Evolutionary conservation across 352 stramenopile genomes (phyloP), one percentile per base, ranked within the genome.

Genomic region (Blastocystis sp.): DNA sequence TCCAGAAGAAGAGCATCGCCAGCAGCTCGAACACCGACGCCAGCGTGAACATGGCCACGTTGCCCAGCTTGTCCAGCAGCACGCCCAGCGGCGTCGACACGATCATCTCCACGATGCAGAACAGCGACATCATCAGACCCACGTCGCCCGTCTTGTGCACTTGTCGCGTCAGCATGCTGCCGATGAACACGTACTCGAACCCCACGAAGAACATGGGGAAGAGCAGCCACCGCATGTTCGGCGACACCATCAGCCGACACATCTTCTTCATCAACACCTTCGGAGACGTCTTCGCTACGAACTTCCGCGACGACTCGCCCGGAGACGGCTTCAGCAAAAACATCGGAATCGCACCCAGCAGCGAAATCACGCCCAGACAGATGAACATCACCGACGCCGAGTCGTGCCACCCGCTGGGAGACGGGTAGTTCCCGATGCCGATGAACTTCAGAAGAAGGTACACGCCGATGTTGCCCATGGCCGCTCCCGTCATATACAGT

Each of bases 131-230:
- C 57, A 76, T 76, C 63, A 85, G 29, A 46, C 75, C 75, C 9
- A 85, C 63, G 8, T 54, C 40, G 29, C 57, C 57, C 0, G 75
- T 76, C 27, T 85, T 32, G 38, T 72, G 75, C 8, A 85, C 63
- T 46, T 85, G 75, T 0, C 75, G 75, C 14, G 75, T 85, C 21
- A 85, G 48, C 75, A 85, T 85, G 24, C 40, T 63, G 27, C 57
- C 57, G 34, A 85, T 76, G 44, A 85, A 85, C 48, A 85, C 75
- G 32, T 85, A 85, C 29, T 85, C 75, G 27, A 76, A 85, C 14
- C 75, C 75, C 4, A 85, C 75, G 51, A 63, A 85, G 40, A 72
- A 73, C 63, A 85, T 76, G 51, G 75, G 75, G 32, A 85, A 4
- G 14, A 85, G 29, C 34, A 85, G 24, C 69, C 69, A 81, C 21